phyloP scores from a whole-genome alignment of 345 rosid species.

The Melaleuca alternifolia region DNA sequence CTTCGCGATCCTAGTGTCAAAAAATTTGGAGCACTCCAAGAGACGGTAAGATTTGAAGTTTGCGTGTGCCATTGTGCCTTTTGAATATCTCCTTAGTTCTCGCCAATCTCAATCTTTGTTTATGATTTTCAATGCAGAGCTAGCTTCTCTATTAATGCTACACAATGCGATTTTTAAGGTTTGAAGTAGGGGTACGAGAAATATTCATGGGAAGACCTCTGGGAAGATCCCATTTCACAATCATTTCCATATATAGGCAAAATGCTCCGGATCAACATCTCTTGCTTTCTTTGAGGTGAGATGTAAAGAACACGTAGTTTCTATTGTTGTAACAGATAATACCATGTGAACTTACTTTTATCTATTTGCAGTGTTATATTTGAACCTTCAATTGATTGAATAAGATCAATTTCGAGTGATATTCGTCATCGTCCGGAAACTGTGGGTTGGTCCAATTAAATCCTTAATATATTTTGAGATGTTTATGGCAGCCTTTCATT shows the following conservation, averaged over 20 bases:
- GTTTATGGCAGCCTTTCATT: neutral
- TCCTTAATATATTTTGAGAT: neutral
- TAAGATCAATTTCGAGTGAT: neutral
- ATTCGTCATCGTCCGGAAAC: neutral
- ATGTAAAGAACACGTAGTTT: neutral
- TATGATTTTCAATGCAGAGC: neutral
- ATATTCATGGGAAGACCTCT: neutral
- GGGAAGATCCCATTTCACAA: neutral
- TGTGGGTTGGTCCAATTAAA: neutral
- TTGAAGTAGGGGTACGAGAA: neutral
- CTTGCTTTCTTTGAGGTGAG: neutral
- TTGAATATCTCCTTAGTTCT: neutral
- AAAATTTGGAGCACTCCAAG: accelerated
- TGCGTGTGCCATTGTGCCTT: neutral
- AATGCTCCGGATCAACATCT: neutral
- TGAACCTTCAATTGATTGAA: neutral
- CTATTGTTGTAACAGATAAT: neutral
- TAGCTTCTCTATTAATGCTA: neutral
- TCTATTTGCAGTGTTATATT: neutral
- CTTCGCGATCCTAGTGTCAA: neutral
- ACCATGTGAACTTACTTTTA: neutral
- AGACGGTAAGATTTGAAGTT: neutral
- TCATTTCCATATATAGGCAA: neutral
- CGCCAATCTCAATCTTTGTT: neutral
- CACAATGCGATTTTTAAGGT: neutral